Percentiles rank a stretch among this genome's conserved stretches.
Conservation (phyloP, 805 yeast genomes). For the Candida suzukii region DNA sequence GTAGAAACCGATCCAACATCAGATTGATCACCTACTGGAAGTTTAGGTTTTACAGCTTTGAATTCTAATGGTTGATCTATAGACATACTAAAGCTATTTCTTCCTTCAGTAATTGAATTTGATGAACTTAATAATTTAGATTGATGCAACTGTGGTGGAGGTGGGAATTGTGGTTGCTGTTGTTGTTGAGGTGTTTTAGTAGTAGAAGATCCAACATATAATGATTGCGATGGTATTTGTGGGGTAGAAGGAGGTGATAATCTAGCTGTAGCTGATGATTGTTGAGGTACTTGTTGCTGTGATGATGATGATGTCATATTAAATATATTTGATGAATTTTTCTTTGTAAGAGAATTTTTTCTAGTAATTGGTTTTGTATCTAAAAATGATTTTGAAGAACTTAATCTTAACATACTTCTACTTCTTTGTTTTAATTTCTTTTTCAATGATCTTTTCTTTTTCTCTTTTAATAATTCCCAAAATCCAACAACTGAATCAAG, state of each 20-base stretch:
- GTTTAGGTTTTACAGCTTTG: slow-evolving; percentile 1
- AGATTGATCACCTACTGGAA: too few relatives aligned
- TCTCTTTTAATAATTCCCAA: slow-evolving; percentile 62
- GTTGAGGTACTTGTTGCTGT: background rate
- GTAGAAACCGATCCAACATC: background rate
- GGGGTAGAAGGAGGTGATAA: background rate
- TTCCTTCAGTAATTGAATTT: background rate
- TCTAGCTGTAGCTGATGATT: background rate
- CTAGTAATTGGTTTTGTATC: slow-evolving; percentile 5
- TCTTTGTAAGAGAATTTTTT: background rate
- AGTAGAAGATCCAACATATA: too few relatives aligned
- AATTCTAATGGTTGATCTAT: slow-evolving; percentile 1
- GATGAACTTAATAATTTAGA: background rate
- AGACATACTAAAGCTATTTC: background rate
- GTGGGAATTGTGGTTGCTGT: background rate
- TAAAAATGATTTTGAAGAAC: slow-evolving; percentile 17
- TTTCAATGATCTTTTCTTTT: slow-evolving; percentile 30
- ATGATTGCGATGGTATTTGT: background rate
- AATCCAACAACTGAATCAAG: slow-evolving; percentile 71
- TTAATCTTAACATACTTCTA: slow-evolving; percentile 23
- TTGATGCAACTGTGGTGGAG: background rate
- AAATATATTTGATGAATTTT: background rate
- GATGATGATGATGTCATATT: background rate
- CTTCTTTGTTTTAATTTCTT: slow-evolving; percentile 17
- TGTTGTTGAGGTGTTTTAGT: background rate